Percentiles rank a stretch among this genome's conserved stretches.
These are phyloP conservation scores for Phytophthora syringae DNA, from an alignment of 352 stramenopile genomes.

Conservation along the genomic window DNA sequence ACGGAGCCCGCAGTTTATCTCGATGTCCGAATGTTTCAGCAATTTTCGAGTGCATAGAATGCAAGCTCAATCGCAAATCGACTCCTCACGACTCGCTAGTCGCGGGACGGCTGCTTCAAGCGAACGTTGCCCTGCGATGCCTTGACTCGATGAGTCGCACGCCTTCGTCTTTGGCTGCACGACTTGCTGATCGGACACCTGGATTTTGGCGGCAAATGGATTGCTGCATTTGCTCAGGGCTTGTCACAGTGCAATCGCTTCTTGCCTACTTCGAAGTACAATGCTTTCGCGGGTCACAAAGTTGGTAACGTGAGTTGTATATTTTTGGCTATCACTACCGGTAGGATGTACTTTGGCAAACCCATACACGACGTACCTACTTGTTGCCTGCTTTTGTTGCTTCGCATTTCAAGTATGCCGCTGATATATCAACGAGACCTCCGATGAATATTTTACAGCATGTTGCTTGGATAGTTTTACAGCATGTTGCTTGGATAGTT, in stretches of 20 bases:
- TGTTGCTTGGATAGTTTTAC: too few relatives aligned
- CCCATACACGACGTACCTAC: too few relatives aligned
- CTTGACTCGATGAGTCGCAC: slow-evolving; percentile 20
- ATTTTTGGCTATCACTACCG: too few relatives aligned
- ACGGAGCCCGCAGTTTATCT: slow-evolving; percentile 18
- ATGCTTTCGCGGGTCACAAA: not conserved
- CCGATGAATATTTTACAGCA: too few relatives aligned
- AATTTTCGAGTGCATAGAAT: slow-evolving; percentile 20
- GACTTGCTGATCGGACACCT: slow-evolving; percentile 11
- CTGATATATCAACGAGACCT: too few relatives aligned
- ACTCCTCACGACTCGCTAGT: slow-evolving; percentile 21
- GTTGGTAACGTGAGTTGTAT: too few relatives aligned
- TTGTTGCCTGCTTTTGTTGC: too few relatives aligned
- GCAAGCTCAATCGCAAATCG: slow-evolving; percentile 9
- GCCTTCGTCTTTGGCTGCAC: slow-evolving; percentile 7
- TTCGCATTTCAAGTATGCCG: too few relatives aligned
- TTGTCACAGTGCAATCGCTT: slow-evolving; percentile 20
- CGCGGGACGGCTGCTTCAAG: slow-evolving; percentile 19
- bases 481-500: too few relatives aligned
- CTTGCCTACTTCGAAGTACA: too few relatives aligned
- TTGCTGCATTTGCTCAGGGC: slow-evolving; percentile 10
- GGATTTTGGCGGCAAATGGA: slow-evolving; percentile 23
- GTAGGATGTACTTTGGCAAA: too few relatives aligned
- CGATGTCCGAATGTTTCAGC: slow-evolving; percentile 22
- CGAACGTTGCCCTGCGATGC: slow-evolving; percentile 1